Conservation (phyloP, 1,284 basidiomycete species). For the Kalmanozyma brasiliensis region DNA sequence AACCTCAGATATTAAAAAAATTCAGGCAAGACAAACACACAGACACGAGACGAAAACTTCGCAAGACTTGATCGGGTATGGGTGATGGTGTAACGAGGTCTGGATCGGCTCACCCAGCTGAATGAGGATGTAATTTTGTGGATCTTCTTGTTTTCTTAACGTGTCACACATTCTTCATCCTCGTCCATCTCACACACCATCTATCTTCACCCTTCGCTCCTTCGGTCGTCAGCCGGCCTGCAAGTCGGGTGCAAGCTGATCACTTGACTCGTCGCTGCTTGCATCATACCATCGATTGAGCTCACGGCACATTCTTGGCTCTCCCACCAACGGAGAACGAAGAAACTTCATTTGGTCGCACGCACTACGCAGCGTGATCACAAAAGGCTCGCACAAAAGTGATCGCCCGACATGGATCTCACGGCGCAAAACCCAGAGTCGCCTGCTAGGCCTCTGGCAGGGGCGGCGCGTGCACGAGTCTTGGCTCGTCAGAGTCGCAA, state of each 20-base stretch:
- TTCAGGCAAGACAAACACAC: too few species aligned
- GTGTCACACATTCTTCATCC: not conserved
- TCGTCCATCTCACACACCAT: not conserved
- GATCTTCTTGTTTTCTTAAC: conserved; percentile 4
- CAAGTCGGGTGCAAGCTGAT: conserved; percentile 20
- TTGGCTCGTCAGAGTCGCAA: conserved; percentile 42
- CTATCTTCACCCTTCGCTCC: not conserved
- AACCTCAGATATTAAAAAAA: too few species aligned
- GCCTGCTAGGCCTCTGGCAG: conserved; percentile 42
- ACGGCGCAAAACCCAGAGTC: conserved; percentile 51
- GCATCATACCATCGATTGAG: too few species aligned
- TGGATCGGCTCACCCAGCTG: too few species aligned
- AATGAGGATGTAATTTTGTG: not conserved
- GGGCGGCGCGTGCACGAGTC: conserved; percentile 41
- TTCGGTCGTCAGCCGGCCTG: conserved; percentile 28
- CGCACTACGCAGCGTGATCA: too few species aligned
- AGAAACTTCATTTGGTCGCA: conserved; percentile 9
- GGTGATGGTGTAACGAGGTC: too few species aligned
- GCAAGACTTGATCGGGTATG: too few species aligned
- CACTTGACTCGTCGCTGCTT: not conserved
- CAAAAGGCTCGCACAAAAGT: too few species aligned
- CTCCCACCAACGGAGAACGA: too few species aligned
- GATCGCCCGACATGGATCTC: conserved; percentile 40
- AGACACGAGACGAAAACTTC: too few species aligned
- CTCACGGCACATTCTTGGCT: too few species aligned